Conservation (phyloP, 371 early-diverging fungal genomes). For the Amoeboaphelidium protococcarum region DNA sequence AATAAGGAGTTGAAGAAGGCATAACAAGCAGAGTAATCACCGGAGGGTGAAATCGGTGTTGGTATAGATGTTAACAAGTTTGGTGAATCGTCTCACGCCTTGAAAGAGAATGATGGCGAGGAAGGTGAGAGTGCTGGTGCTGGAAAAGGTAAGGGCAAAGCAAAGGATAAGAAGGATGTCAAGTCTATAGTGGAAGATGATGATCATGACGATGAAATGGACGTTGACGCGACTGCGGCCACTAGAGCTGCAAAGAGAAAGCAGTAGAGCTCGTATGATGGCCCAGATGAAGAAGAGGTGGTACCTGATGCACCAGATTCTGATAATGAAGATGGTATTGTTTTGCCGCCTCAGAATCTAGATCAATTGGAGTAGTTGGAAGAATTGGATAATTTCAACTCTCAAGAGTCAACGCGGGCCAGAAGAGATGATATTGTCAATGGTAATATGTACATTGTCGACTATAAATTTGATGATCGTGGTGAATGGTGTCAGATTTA, state of each 20-base stretch:
- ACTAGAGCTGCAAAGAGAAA: constrained; percentile 23
- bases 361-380: no score
- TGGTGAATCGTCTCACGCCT: constrained; percentile 5
- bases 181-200: constrained; percentile 21
- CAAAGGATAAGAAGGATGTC: constrained; percentile 1
- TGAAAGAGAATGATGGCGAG: constrained; percentile 14
- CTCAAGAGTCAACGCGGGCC: no score
- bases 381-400: no score
- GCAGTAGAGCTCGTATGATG: constrained; percentile 44
- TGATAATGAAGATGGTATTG: constrained; percentile 15
- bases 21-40: constrained; percentile 5
- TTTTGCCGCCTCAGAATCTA: no score
- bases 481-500: constrained; percentile 58
- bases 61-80: constrained; percentile 1
- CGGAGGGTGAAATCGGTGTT: constrained; percentile 3
- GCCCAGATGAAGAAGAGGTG: constrained; percentile 41
- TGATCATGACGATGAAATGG: constrained; percentile 15
- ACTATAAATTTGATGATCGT: constrained; percentile 30
- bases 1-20: constrained; percentile 26
- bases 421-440: constrained; percentile 1
- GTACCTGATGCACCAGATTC: constrained; percentile 6
- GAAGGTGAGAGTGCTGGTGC: constrained; percentile 13
- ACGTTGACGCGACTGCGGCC: constrained; percentile 33
- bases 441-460: constrained; percentile 23
- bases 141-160: not conserved